A percentile compares a stretch with the other conserved stretches of the same genome.
These are phyloP conservation scores for Vitis rupestris DNA, from an alignment of 164 flowering plant species.

Conservation along the genomic window DNA sequence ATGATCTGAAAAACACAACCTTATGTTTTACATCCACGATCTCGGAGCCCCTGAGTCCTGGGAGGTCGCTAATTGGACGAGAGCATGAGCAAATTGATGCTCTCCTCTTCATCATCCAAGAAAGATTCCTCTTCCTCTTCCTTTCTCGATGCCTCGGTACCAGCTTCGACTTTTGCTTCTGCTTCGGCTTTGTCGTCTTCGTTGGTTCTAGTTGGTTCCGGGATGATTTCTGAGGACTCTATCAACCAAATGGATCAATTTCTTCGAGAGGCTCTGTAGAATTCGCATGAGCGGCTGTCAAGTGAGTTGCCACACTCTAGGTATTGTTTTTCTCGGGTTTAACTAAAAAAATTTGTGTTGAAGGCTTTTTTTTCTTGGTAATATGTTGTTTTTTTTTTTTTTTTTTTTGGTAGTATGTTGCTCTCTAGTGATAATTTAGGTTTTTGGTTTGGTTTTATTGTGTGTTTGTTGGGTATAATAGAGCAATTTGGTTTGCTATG, in stretches of 20 bases:
- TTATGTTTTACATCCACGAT: slow-evolving; percentile 16
- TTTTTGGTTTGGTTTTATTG: too few relatives aligned
- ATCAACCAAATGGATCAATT: slow-evolving; percentile 84
- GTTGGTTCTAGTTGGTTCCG: slow-evolving; percentile 9
- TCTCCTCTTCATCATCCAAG: slow-evolving; percentile 25
- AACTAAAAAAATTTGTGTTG: too few relatives aligned
- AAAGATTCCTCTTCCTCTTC: slow-evolving; percentile 8
- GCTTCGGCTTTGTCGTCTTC: slow-evolving; percentile 13
- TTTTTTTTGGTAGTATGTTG: too few relatives aligned
- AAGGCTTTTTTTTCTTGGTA: too few relatives aligned
- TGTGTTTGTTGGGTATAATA: too few relatives aligned
- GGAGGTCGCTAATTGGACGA: slow-evolving; percentile 87
- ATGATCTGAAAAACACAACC: too few relatives aligned
- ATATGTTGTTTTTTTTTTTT: too few relatives aligned
- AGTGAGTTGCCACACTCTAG: slow-evolving; percentile 30
- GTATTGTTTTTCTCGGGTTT: too few relatives aligned
- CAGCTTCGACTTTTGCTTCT: slow-evolving; percentile 5
- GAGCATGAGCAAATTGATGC: slow-evolving; percentile 57
- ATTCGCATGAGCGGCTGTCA: slow-evolving; percentile 86
- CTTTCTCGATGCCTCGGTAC: slow-evolving; percentile 5
- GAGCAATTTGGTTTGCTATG: too few relatives aligned
- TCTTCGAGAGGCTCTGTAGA: slow-evolving; percentile 86
- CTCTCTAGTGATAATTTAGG: too few relatives aligned
- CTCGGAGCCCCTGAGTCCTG: slow-evolving; percentile 78
- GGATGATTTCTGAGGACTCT: slow-evolving; percentile 44